phyloP scores from a whole-genome alignment of 352 stramenopile species.

The Saprolegnia diclina region DNA sequence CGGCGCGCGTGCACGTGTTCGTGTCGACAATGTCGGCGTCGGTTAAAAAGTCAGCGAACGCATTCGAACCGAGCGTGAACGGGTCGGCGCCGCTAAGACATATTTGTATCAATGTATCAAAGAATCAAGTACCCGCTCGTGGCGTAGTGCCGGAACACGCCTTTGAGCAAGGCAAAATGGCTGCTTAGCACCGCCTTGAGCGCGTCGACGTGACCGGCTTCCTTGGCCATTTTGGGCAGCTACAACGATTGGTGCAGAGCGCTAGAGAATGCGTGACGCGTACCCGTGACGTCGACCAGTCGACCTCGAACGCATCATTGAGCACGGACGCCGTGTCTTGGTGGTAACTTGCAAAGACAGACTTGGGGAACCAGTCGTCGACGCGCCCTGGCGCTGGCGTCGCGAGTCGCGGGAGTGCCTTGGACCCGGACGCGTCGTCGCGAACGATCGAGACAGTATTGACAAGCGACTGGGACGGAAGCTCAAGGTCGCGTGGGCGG shows the following conservation, averaged over 20 bases:
- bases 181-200: neutral
- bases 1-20: slow-evolving; percentile 27
- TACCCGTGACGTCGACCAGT: slow-evolving; percentile 22
- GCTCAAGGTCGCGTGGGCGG: neutral
- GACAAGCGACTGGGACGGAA: slow-evolving; percentile 5
- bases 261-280: neutral
- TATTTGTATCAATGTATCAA: slow-evolving; percentile 11
- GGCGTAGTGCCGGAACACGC: slow-evolving; percentile 21
- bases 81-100: slow-evolving; percentile 13
- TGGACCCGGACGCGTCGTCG: neutral
- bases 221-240: slow-evolving; percentile 20
- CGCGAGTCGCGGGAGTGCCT: neutral
- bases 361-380: slow-evolving; percentile 25
- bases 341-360: slow-evolving; percentile 19
- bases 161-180: slow-evolving; percentile 19
- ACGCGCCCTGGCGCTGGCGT: slow-evolving; percentile 3
- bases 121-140: slow-evolving; percentile 17
- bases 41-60: slow-evolving; percentile 24
- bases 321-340: slow-evolving; percentile 19
- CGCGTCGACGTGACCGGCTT: neutral
- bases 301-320: slow-evolving; percentile 4
- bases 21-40: slow-evolving; percentile 26
- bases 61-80: slow-evolving; percentile 25
- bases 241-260: neutral
- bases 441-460: neutral